Evolutionary conservation across 192 early-diverging fungal species (phyloP).

Genomic region (Mycoemilia scoparia): DNA sequence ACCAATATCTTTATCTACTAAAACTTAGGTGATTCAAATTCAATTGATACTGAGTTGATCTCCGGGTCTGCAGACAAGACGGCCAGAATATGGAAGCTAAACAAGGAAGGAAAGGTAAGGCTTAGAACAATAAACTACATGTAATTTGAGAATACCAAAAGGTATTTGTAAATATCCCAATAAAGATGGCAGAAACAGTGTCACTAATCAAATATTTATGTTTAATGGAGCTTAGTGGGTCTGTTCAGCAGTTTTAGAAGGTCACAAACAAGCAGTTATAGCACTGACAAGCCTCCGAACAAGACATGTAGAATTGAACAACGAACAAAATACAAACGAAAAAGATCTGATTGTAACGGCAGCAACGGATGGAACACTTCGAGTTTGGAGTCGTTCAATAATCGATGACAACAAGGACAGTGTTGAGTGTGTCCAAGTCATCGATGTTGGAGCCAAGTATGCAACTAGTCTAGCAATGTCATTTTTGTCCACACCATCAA

Average conservation of each 20-base stretch:
- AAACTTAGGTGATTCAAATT: constrained; percentile 20
- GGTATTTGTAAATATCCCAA: no score
- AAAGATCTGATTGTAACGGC: constrained; percentile 4
- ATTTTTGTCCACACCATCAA: no score
- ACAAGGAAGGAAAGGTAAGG: constrained; percentile 4
- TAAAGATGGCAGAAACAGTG: no score
- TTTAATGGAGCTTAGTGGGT: no score
- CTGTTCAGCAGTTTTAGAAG: constrained; percentile 43
- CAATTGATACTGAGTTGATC: constrained; percentile 42
- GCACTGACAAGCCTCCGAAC: constrained; percentile 36
- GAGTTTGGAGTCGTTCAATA: constrained; percentile 6
- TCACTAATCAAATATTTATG: no score
- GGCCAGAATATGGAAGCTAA: constrained; percentile 49
- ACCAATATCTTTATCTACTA: not conserved
- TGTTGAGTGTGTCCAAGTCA: constrained; percentile 43
- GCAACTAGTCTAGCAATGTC: constrained; percentile 47
- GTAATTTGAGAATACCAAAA: no score
- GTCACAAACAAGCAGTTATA: constrained; percentile 45
- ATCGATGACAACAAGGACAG: constrained; percentile 6
- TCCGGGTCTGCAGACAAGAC: constrained; percentile 69
- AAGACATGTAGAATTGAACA: not conserved
- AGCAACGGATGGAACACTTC: constrained; percentile 9
- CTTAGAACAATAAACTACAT: not conserved
- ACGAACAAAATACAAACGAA: constrained; percentile 6
- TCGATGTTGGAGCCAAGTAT: constrained; percentile 45